Evolutionary conservation across 2,329 filamentous ascomycete species (phyloP), one percentile per base, ranked within the genome.

Genomic region (Penicillium sp.): DNA sequence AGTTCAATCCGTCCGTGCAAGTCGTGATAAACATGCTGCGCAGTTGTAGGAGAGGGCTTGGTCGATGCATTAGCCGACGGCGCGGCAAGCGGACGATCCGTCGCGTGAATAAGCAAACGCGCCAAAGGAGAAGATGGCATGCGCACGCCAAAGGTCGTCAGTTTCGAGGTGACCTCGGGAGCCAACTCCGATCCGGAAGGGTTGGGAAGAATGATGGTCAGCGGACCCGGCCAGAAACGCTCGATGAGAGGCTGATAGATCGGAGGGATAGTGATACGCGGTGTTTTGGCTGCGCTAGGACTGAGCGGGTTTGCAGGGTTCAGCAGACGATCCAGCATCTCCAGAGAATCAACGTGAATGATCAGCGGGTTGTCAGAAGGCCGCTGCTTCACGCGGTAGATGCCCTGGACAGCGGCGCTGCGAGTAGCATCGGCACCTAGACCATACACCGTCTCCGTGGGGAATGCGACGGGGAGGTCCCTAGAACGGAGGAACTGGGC

Each of bases 401-500:
- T 98, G n/a, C 89, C 90, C 62, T 79, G 82, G 6, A 97, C 91
- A 1, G 91, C 86, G 20, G 74, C 76, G 60, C 84, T 89, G 59
- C 89, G 81, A 22, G 90, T 97, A 9, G 93, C 93, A 71, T 97
- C 93, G 11, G 93, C 93, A n/a, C 89, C 93, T 6, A 98, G 78
- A 0, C 93, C 93, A 66, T 98, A 98, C 0, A 98, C 93, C 0
- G 93, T 98, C 71, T 98, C 93, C 0, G 93, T 98, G 0, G 93
- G 93, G 65, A 98, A 98, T 1, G 88, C 93, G 39, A 98, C 89
- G 4, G 93, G 93, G 3, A 78, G 78, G 63, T 87, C 78, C 42
- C 78, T 82, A 14, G 75, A 75, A 42, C 75, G 78, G 28, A 95
- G 74, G 54, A 83, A 77, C 10, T 76, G 64, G 2, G 87, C 88